A percentile compares a stretch with the other conserved stretches of the same genome.
phyloP scores from a whole-genome alignment of 139 green algal species.

The Chlorella sp. region DNA sequence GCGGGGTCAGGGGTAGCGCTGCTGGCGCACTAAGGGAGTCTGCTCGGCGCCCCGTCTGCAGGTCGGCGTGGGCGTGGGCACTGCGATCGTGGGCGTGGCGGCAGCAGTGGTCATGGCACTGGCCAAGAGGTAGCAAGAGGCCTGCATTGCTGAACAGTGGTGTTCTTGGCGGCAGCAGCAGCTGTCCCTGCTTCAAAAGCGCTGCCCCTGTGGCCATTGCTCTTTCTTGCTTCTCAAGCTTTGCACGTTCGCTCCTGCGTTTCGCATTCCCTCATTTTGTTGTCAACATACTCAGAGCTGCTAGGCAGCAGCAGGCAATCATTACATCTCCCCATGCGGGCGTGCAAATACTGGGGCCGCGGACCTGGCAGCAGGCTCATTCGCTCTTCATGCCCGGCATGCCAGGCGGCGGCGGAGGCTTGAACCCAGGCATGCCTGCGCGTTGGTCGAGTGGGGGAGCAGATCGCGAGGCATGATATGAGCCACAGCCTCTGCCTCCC shows the following conservation, averaged over 20 bases:
- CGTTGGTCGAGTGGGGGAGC: neutral
- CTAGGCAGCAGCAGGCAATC: neutral
- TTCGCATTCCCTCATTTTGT: neutral
- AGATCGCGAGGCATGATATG: neutral
- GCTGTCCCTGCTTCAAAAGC: no score
- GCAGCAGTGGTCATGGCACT: slow-evolving; percentile 9
- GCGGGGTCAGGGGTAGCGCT: no score
- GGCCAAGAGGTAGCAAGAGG: neutral
- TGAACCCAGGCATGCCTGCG: slow-evolving; percentile 34
- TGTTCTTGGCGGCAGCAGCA: no score
- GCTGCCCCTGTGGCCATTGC: neutral
- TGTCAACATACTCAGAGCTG: neutral
- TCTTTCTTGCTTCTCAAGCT: neutral
- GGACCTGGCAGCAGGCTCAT: no score
- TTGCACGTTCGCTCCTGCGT: neutral
- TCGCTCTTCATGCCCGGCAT: slow-evolving; percentile 13
- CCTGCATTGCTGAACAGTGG: no score
- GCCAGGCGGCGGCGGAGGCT: slow-evolving; percentile 25
- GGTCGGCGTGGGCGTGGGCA: slow-evolving; percentile 17
- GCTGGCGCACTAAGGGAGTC: no score
- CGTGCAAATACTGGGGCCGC: neutral
- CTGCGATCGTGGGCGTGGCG: slow-evolving; percentile 10
- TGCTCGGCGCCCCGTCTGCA: no score
- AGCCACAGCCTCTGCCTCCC: neutral
- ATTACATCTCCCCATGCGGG: neutral